Evolutionary conservation across 768 basidiomycete genomes (phyloP).

Genomic region (Boletus rubroflammeus): DNA sequence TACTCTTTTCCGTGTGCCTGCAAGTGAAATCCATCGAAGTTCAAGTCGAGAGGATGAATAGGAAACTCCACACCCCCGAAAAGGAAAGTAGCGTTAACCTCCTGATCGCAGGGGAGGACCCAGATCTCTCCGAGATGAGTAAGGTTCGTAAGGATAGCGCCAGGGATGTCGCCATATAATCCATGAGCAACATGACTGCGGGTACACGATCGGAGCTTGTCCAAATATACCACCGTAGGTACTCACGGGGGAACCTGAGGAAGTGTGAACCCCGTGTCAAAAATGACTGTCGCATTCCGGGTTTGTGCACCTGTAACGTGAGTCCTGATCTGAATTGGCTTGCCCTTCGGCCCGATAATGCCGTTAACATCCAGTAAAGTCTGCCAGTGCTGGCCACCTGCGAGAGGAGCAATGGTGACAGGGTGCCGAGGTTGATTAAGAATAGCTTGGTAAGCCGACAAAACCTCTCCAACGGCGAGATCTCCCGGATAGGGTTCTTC

Average conservation of each 20-base stretch:
- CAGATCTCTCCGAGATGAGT: constrained; percentile 46
- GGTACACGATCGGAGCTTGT: constrained; percentile 12
- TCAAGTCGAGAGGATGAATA: constrained; percentile 65
- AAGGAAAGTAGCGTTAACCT: constrained; percentile 63
- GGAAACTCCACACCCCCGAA: constrained; percentile 56
- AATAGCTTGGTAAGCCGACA: constrained; percentile 48
- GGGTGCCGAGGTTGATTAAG: constrained; percentile 47
- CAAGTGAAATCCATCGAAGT: constrained; percentile 23
- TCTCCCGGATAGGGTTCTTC: constrained; percentile 52
- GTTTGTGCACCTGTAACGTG: constrained; percentile 42
- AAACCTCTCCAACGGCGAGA: constrained; percentile 58
- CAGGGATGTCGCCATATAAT: constrained; percentile 54
- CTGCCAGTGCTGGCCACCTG: constrained; percentile 60
- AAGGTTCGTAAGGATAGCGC: constrained; percentile 46
- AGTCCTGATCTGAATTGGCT: constrained; percentile 43
- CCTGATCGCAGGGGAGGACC: constrained; percentile 59
- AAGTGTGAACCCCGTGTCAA: constrained; percentile 70
- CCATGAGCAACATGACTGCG: constrained; percentile 50
- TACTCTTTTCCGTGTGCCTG: constrained; percentile 19
- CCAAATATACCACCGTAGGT: background rate
- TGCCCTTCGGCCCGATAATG: constrained; percentile 59
- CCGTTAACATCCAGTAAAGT: constrained; percentile 58
- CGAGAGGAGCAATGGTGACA: constrained; percentile 39
- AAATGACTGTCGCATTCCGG: constrained; percentile 52
- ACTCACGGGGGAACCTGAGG: constrained; percentile 55